phyloP scores from a whole-genome alignment of 2,329 filamentous ascomycete species.

The Alternaria ventricosa region DNA sequence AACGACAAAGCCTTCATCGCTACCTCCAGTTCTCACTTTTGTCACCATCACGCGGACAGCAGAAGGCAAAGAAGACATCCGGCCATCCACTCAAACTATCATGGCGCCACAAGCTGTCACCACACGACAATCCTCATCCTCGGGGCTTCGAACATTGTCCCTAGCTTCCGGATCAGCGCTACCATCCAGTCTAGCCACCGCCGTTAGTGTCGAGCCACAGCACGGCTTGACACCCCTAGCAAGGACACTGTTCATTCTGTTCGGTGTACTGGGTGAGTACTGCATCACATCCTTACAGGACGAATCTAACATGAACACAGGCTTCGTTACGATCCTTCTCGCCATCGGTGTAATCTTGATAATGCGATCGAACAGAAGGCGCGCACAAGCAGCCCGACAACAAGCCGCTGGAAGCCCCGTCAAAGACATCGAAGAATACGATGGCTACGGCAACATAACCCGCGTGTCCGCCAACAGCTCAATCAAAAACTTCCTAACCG shows the following conservation, averaged over 20 bases:
- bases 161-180: background rate
- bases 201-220: background rate
- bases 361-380: conserved; percentile 4
- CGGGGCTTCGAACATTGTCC: background rate
- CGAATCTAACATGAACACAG: background rate
- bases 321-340: conserved; percentile 11
- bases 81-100: background rate
- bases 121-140: background rate
- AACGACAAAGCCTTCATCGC: background rate
- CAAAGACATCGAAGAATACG: background rate
- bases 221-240: conserved; percentile 8
- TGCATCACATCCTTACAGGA: background rate
- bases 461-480: background rate
- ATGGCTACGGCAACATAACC: background rate
- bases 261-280: conserved; percentile 11
- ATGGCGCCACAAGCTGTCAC: background rate
- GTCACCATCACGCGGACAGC: conserved; percentile 8
- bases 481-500: conserved; percentile 6
- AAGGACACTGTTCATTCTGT: conserved; percentile 15
- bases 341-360: conserved; percentile 10
- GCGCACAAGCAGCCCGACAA: background rate
- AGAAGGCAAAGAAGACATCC: conserved; percentile 1
- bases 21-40: conserved; percentile 5
- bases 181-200: background rate
- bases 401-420: background rate